A percentile compares a stretch with the other conserved stretches of the same genome.
These are phyloP conservation scores for Crepidotus variabilis DNA, from an alignment of 768 basidiomycete genomes.

Conservation along the genomic window DNA sequence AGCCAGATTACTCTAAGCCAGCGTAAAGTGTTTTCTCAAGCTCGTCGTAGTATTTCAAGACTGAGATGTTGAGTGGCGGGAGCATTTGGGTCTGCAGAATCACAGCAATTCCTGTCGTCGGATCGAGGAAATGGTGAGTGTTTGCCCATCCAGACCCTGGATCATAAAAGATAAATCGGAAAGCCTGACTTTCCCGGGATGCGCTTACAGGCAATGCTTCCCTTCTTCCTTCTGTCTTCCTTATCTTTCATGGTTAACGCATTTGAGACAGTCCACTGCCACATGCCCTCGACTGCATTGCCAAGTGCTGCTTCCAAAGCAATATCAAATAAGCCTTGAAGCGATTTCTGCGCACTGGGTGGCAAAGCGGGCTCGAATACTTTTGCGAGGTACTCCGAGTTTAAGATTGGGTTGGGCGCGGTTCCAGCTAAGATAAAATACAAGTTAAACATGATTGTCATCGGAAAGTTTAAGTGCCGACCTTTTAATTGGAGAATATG, in stretches of 20 bases:
- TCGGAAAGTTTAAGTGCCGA: background rate
- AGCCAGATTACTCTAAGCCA: constrained; percentile 1
- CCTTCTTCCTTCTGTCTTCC: background rate
- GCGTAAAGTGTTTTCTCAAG: constrained; percentile 21
- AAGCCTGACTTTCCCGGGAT: background rate
- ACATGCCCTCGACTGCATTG: background rate
- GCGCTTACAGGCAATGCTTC: background rate
- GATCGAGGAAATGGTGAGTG: constrained; percentile 27
- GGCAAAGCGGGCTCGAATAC: background rate
- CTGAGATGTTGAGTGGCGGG: constrained; percentile 21
- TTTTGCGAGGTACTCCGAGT: background rate
- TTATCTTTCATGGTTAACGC: background rate
- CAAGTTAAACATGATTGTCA: background rate
- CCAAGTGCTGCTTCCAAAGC: background rate
- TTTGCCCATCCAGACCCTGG: constrained; percentile 30
- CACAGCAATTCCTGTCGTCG: constrained; percentile 24
- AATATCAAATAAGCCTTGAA: background rate
- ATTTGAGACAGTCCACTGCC: background rate
- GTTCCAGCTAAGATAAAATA: background rate
- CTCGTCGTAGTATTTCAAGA: constrained; percentile 16
- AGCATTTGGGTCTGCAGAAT: constrained; percentile 27
- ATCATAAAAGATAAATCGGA: background rate
- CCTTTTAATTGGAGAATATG: constrained; percentile 2
- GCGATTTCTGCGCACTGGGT: background rate
- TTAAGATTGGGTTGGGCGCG: background rate